A percentile compares a stretch with the other conserved stretches of the same genome.
Conservation (phyloP, 2,329 filamentous ascomycete genomes). For the Trichoderma endophyticum region DNA sequence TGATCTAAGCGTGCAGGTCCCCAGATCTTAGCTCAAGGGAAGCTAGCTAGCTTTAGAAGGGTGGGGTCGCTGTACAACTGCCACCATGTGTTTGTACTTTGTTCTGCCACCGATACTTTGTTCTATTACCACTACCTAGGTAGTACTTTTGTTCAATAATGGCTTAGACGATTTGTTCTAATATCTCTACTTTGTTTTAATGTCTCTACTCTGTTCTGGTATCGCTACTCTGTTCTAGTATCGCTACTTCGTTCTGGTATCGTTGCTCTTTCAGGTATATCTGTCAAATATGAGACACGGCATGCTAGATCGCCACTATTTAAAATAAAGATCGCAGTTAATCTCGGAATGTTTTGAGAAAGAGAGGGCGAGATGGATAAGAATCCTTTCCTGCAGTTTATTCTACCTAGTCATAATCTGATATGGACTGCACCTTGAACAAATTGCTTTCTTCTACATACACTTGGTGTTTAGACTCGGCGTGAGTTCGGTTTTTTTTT, state of each 20-base stretch:
- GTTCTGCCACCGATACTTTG: too few species aligned
- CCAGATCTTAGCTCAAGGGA: constrained; percentile 1
- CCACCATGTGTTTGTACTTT: neutral
- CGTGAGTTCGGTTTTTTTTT: too few species aligned
- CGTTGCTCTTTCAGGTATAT: neutral
- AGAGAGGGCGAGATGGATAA: too few species aligned
- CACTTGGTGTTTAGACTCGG: neutral
- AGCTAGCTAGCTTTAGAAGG: neutral
- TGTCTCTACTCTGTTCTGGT: neutral
- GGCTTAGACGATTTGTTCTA: too few species aligned
- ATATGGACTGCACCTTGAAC: too few species aligned
- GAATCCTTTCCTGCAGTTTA: too few species aligned
- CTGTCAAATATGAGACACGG: neutral
- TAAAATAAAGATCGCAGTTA: too few species aligned
- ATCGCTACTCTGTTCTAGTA: neutral
- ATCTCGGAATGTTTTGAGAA: too few species aligned
- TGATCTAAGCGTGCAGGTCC: constrained; percentile 3
- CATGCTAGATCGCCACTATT: neutral
- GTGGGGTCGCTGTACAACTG: neutral
- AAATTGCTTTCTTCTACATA: neutral
- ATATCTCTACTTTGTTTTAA: neutral
- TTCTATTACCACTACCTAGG: neutral
- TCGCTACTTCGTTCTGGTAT: neutral
- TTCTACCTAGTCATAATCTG: too few species aligned
- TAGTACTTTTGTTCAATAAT: too few species aligned